Conservation (phyloP, 2,329 filamentous ascomycete genomes). For the Zymoseptoria crescenta region DNA sequence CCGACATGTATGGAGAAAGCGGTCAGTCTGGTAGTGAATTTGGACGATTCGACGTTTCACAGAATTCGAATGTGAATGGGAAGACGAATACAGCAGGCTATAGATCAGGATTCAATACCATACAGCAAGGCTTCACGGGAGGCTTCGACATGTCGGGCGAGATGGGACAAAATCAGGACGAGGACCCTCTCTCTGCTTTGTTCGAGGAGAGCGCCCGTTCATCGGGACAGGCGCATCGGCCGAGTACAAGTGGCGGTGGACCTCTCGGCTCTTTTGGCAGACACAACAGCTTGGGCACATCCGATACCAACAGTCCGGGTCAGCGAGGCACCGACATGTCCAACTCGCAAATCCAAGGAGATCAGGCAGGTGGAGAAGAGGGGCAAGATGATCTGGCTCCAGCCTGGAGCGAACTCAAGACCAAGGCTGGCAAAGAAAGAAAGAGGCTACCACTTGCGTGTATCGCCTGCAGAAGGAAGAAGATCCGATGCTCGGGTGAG, state of each 20-base stretch:
- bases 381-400: slow-evolving; percentile 22
- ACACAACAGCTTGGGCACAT: slow-evolving; percentile 21
- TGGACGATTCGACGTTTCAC: not conserved
- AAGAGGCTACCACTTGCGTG: slow-evolving; percentile 89
- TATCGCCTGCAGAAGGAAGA: slow-evolving; percentile 92
- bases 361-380: slow-evolving; percentile 10
- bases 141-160: not conserved
- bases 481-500: slow-evolving; percentile 95
- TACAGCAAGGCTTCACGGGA: not conserved
- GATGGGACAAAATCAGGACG: not conserved
- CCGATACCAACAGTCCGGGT: slow-evolving; percentile 25
- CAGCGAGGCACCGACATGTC: slow-evolving; percentile 2
- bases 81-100: not conserved
- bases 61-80: not conserved
- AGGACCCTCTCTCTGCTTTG: not conserved
- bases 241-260: slow-evolving; percentile 26
- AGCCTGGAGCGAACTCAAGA: slow-evolving; percentile 47
- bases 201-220: not conserved
- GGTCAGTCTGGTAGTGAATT: not conserved
- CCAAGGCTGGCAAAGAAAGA: slow-evolving; percentile 80
- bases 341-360: slow-evolving; percentile 7
- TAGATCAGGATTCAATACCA: not conserved
- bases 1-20: not conserved
- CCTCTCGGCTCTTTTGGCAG: slow-evolving; percentile 14
- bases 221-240: slow-evolving; percentile 19